Evolutionary conservation across 768 basidiomycete genomes (phyloP).

Genomic region (Lepiota brunneoincarnata): DNA sequence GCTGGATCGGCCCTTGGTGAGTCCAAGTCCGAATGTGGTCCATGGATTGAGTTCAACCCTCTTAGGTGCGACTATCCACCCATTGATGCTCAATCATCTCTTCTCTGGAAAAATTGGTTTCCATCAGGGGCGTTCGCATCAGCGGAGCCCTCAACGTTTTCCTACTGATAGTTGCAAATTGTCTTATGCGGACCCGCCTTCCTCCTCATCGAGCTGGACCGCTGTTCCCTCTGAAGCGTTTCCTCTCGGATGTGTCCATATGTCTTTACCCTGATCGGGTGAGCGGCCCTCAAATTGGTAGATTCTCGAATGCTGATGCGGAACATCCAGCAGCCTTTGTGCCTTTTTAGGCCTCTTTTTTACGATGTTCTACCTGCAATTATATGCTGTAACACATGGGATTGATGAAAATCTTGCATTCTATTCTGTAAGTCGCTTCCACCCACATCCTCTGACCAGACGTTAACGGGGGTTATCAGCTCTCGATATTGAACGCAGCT

Average conservation of each 20-base stretch:
- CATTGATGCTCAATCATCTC: conserved; percentile 56
- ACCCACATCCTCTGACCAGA: background rate
- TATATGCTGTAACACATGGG: conserved; percentile 43
- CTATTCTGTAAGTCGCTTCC: conserved; percentile 37
- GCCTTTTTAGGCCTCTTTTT: conserved; percentile 37
- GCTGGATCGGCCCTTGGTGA: conserved; percentile 30
- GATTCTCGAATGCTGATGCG: background rate
- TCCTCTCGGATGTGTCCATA: background rate
- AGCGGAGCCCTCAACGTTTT: conserved; percentile 33
- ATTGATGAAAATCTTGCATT: conserved; percentile 41
- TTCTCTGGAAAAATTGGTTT: conserved; percentile 36
- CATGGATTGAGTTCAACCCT: background rate
- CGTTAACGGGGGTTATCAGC: conserved; percentile 22
- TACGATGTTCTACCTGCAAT: conserved; percentile 50
- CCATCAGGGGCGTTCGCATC: conserved; percentile 35
- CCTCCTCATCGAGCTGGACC: conserved; percentile 21
- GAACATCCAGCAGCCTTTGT: conserved; percentile 22
- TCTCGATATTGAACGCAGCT: conserved; percentile 53
- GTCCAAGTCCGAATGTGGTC: background rate
- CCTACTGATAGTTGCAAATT: conserved; percentile 29
- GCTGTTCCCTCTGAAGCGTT: background rate
- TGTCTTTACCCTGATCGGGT: background rate
- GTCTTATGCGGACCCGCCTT: conserved; percentile 33
- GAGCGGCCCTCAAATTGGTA: background rate
- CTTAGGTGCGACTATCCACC: conserved; percentile 51